These are phyloP conservation scores for Shiraia sp. DNA, from an alignment of 2,329 filamentous ascomycete species.

Conservation along the genomic window DNA sequence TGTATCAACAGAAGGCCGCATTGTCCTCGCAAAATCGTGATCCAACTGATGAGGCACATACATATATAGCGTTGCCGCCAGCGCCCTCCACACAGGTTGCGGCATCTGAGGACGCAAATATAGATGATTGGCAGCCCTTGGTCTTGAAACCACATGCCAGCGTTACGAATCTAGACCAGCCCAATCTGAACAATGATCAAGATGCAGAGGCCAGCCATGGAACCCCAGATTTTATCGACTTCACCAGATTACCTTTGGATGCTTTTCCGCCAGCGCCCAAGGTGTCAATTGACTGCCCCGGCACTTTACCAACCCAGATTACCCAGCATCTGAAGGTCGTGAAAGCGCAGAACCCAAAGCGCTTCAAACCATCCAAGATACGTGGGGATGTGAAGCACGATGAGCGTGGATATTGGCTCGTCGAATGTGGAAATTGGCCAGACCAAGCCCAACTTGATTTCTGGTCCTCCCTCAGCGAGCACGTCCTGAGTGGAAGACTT, in stretches of 20 bases:
- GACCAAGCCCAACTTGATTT: constrained; percentile 53
- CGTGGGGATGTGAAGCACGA: constrained; percentile 57
- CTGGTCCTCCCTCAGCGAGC: constrained; percentile 66
- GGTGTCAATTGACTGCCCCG: constrained; percentile 20
- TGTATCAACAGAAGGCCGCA: too few species aligned
- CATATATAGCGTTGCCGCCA: too few species aligned
- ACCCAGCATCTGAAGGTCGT: constrained; percentile 28
- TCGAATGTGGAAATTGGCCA: constrained; percentile 64
- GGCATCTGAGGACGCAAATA: too few species aligned
- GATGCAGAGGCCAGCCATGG: not conserved
- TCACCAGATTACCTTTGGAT: constrained; percentile 24
- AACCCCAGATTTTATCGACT: constrained; percentile 15
- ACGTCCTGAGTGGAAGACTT: constrained; percentile 61
- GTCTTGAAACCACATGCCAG: too few species aligned
- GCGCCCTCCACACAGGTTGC: too few species aligned
- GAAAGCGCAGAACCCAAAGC: constrained; percentile 31
- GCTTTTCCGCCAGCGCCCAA: constrained; percentile 30
- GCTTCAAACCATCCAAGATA: constrained; percentile 43
- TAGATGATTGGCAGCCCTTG: too few species aligned
- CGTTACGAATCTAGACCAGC: too few species aligned
- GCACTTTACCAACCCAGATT: constrained; percentile 31
- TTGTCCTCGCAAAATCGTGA: not conserved
- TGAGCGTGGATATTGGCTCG: constrained; percentile 78
- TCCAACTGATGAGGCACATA: too few species aligned
- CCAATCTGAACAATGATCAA: not conserved